Conservation (phyloP, 1,139 yeast species). For the Taphrina populina region DNA sequence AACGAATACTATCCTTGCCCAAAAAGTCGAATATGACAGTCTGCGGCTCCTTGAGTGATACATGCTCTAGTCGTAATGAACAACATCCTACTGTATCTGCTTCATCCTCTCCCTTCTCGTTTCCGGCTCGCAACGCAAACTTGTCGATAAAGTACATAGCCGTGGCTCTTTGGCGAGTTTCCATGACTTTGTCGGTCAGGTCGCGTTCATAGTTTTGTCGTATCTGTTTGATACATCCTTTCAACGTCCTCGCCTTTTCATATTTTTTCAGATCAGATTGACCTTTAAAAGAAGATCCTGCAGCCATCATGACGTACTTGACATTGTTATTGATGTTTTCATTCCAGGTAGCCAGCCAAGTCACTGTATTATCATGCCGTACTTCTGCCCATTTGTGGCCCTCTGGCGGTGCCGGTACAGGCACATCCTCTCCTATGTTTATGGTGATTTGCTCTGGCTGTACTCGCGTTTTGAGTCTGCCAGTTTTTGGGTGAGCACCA, state of each 20-base stretch:
- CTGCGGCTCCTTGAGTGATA: constrained; percentile 80
- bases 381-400: constrained; percentile 93
- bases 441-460: constrained; percentile 84
- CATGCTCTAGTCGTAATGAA: constrained; percentile 84
- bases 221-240: constrained; percentile 56
- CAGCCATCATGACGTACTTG: constrained; percentile 89
- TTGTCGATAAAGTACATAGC: constrained; percentile 91
- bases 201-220: constrained; percentile 71
- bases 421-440: constrained; percentile 70
- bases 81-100: constrained; percentile 99
- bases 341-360: constrained; percentile 97
- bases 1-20: constrained; percentile 94
- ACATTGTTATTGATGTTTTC: constrained; percentile 81
- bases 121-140: constrained; percentile 97
- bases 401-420: constrained; percentile 76
- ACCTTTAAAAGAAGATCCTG: constrained; percentile 86
- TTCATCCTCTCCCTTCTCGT: constrained; percentile 94
- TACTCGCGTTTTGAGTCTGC: constrained; percentile 68
- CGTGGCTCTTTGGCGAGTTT: constrained; percentile 87
- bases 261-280: constrained; percentile 87
- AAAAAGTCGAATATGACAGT: constrained; percentile 87
- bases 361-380: constrained; percentile 81
- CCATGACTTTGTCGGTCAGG: constrained; percentile 74
- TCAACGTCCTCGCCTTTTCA: constrained; percentile 82
- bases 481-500: constrained; percentile 96